Percentiles rank a stretch among this genome's conserved stretches.
Evolutionary conservation across 2,329 filamentous ascomycete species (phyloP).

Genomic region (Aureobasidium subglaciale): DNA sequence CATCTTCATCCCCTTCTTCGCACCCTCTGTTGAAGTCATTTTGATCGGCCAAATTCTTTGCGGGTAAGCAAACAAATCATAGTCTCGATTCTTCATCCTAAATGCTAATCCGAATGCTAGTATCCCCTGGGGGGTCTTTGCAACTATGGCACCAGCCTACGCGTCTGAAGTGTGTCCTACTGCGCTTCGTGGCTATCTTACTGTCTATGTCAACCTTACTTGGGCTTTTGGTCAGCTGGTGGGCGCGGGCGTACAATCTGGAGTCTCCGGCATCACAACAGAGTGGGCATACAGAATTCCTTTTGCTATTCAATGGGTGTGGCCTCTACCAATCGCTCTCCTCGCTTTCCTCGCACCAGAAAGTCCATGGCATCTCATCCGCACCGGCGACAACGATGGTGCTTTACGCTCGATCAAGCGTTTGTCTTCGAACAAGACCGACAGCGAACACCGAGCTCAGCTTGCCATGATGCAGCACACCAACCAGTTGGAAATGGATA

Average conservation of each 20-base stretch:
- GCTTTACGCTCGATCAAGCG: slow-evolving; percentile 29
- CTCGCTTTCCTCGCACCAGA: slow-evolving; percentile 33
- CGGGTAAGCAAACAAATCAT: slow-evolving; percentile 32
- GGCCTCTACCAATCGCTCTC: slow-evolving; percentile 29
- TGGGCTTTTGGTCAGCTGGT: slow-evolving; percentile 57
- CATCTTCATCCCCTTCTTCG: slow-evolving; percentile 43
- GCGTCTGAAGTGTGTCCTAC: slow-evolving; percentile 59
- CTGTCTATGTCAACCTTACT: slow-evolving; percentile 55
- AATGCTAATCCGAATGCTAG: background rate
- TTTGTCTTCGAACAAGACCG: slow-evolving; percentile 22
- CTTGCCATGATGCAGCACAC: slow-evolving; percentile 36
- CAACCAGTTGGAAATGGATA: slow-evolving; percentile 31
- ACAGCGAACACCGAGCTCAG: background rate
- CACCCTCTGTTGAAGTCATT: slow-evolving; percentile 30
- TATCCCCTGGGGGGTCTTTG: slow-evolving; percentile 54
- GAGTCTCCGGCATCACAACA: slow-evolving; percentile 24
- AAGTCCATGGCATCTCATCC: slow-evolving; percentile 31
- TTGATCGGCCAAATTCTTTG: slow-evolving; percentile 56
- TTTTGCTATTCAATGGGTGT: slow-evolving; percentile 41
- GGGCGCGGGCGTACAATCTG: slow-evolving; percentile 35
- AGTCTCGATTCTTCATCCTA: background rate
- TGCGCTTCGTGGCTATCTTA: slow-evolving; percentile 50
- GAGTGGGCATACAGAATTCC: slow-evolving; percentile 40
- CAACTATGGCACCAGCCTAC: slow-evolving; percentile 53
- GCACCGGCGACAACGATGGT: slow-evolving; percentile 28